These are phyloP conservation scores for Penicillium sp. DNA, from an alignment of 2,329 filamentous ascomycete genomes.

Conservation along the genomic window DNA sequence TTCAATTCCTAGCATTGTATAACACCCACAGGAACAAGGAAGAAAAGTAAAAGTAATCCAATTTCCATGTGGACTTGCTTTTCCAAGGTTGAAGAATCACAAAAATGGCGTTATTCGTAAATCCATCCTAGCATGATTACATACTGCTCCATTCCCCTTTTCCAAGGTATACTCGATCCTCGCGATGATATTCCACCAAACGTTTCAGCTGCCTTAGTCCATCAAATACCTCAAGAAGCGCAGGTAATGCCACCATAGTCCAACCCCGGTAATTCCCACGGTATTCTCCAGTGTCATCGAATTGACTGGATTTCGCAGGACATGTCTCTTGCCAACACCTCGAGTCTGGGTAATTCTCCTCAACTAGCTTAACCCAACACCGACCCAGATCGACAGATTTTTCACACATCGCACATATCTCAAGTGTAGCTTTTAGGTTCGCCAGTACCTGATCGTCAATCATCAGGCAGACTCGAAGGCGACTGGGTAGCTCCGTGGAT, in stretches of 20 bases:
- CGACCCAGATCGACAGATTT: slow-evolving; percentile 10
- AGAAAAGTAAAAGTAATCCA: too few relatives aligned
- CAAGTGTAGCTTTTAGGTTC: slow-evolving; percentile 13
- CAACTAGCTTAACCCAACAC: slow-evolving; percentile 29
- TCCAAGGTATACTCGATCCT: slow-evolving; percentile 25
- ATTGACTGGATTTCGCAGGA: not conserved
- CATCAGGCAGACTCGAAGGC: slow-evolving; percentile 28
- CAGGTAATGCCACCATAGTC: slow-evolving; percentile 25
- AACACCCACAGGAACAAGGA: too few relatives aligned
- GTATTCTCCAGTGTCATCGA: not conserved
- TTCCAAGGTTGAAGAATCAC: too few relatives aligned
- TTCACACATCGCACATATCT: slow-evolving; percentile 13
- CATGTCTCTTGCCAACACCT: slow-evolving; percentile 15
- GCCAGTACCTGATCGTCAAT: slow-evolving; percentile 27
- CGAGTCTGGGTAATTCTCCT: slow-evolving; percentile 31
- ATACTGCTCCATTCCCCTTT: slow-evolving; percentile 21
- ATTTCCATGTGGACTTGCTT: too few relatives aligned
- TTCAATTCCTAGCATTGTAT: not conserved
- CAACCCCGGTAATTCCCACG: slow-evolving; percentile 24
- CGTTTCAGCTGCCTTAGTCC: slow-evolving; percentile 24
- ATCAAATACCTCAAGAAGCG: slow-evolving; percentile 30
- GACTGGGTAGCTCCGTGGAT: slow-evolving; percentile 26
- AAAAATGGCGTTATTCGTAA: not conserved
- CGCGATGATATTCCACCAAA: slow-evolving; percentile 26
- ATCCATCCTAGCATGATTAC: not conserved